A percentile compares a stretch with the other conserved stretches of the same genome.
Evolutionary conservation across 2,329 filamentous ascomycete genomes (phyloP).

Genomic region (Ophiostoma novo-ulmi): DNA sequence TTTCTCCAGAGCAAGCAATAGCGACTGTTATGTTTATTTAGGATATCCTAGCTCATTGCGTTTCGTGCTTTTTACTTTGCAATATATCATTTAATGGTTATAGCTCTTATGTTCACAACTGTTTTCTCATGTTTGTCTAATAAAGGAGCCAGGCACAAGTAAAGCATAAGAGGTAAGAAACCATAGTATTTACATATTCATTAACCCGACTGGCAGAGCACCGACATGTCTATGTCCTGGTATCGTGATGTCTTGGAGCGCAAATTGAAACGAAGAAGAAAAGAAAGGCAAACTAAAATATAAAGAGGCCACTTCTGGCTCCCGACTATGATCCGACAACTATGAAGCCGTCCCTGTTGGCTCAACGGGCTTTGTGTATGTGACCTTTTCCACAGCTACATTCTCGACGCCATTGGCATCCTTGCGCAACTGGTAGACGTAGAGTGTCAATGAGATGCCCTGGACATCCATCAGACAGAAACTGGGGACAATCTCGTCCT

Average conservation of each 20-base stretch:
- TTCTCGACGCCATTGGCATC: constrained; percentile 72
- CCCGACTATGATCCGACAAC: not conserved
- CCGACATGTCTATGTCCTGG: constrained; percentile 8
- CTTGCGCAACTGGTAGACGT: constrained; percentile 83
- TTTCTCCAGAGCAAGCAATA: constrained; percentile 12
- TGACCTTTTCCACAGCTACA: constrained; percentile 80
- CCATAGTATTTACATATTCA: constrained; percentile 19
- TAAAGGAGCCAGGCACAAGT: no score
- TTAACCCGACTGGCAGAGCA: not conserved
- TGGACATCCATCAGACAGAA: constrained; percentile 99
- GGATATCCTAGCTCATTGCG: constrained; percentile 26
- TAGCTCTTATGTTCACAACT: not conserved
- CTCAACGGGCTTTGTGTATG: constrained; percentile 71
- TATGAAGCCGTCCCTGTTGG: constrained; percentile 49
- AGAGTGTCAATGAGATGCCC: constrained; percentile 90
- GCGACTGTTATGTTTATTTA: constrained; percentile 25
- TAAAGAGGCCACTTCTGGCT: not conserved
- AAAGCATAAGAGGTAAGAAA: no score
- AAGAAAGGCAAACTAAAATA: not conserved
- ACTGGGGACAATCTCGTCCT: constrained; percentile 76
- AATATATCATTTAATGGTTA: not conserved
- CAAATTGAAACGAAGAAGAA: not conserved
- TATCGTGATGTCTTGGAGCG: not conserved
- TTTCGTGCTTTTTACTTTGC: not conserved
- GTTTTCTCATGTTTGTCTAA: no score